These are phyloP conservation scores for Monosporozyma solicola DNA, from an alignment of 805 yeast species.

Conservation along the genomic window DNA sequence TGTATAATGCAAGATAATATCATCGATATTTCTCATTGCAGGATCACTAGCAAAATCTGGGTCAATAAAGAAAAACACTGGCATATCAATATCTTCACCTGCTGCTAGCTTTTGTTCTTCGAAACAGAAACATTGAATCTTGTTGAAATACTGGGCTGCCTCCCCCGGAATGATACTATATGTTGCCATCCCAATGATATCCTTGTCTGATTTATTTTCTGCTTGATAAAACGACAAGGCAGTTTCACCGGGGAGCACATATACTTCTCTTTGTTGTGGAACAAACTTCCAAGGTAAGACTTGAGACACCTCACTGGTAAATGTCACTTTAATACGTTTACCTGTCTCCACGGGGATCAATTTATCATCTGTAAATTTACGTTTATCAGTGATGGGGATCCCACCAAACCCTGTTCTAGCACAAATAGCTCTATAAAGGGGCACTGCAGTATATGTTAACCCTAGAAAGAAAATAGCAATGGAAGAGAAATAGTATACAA, in stretches of 20 bases:
- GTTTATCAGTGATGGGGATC: constrained; percentile 77
- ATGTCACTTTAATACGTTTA: constrained; percentile 70
- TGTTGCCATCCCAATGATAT: constrained; percentile 97
- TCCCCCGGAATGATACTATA: constrained; percentile 94
- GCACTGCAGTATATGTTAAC: constrained; percentile 83
- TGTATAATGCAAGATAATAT: constrained; percentile 83
- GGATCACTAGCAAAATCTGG: constrained; percentile 95
- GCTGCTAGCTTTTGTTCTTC: constrained; percentile 91
- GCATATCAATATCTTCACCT: constrained; percentile 98
- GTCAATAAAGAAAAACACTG: constrained; percentile 91
- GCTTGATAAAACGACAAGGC: constrained; percentile 95
- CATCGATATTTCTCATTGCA: constrained; percentile 80
- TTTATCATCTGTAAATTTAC: constrained; percentile 77
- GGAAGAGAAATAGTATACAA: constrained; percentile 59
- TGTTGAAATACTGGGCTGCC: constrained; percentile 92
- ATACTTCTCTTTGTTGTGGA: constrained; percentile 91
- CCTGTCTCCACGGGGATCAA: constrained; percentile 81
- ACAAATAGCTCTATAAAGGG: constrained; percentile 83
- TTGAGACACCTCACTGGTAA: constrained; percentile 87
- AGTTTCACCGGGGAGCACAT: constrained; percentile 92
- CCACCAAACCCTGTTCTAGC: constrained; percentile 96
- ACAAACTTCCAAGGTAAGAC: constrained; percentile 89
- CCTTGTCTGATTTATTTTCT: constrained; percentile 73
- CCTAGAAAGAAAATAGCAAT: constrained; percentile 63
- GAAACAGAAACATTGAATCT: constrained; percentile 96